Base-by-base conservation (phyloP, 2,329 filamentous ascomycete genomes). In the Boeremia lycopersici region DNA sequence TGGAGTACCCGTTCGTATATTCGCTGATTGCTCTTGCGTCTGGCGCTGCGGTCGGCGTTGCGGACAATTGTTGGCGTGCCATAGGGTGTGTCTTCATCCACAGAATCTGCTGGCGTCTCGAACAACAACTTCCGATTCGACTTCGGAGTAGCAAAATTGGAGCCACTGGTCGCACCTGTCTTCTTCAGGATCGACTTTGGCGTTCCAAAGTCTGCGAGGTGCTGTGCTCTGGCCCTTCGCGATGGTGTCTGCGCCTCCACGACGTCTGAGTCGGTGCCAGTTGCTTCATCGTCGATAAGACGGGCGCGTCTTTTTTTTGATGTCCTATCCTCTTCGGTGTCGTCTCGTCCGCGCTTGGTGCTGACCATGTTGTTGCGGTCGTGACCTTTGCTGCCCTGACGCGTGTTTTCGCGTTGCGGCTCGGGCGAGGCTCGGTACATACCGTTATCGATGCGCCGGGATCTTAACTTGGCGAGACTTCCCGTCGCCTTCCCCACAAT, bases 41-140 rank as follows among this genome's bases (percentile, higher is more conserved):
- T 86, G 2, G 93, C 93, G 5, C 93, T 97, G 43, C 89, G 86
- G 75, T 97, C 91, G 17, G 89, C 89, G 60, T 90, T 89, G 59
- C 83, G 85, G 36, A 83, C 81, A 62, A 86, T 83, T 33, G 84
- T 84, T 0, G 90, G 88, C 1, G 88, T 91, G 43, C 67, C 71
- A 19, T 67, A 63, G 4, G 68, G 63, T 2, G 65, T 67, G 6
- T 76, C 71, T 30, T 70, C 65, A n/a, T 68, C 64, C 19, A 60
- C 56, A 9, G 68, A 61, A 48, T 77, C 78, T 17, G 73, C 67
- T 0, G 78, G 76, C 8, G 78, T 80, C 35, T 75, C 73, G 61
- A 81, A 81, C 5, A 80, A 63, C 4, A 81, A 75, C 47, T 77
- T 80, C 13, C 79, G 70, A 34, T 74, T 69, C 3, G 78, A 79